Base-by-base conservation (phyloP, 495 filamentous ascomycete genomes). In the Sabuloglossum arenarium region DNA sequence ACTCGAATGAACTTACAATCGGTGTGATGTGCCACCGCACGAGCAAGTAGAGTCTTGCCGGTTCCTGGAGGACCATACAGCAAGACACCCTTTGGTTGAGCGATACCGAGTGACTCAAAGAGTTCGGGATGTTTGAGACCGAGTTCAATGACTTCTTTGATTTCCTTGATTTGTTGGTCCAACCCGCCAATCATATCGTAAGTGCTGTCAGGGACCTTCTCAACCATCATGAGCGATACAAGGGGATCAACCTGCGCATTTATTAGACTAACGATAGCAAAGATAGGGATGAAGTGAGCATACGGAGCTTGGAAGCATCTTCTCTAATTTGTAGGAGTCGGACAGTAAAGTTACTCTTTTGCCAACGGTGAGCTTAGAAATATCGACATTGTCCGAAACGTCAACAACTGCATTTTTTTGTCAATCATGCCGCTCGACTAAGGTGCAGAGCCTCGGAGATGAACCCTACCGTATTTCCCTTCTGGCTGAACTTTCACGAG, bases 211-310 rank as follows among this genome's bases (percentile, higher is more conserved):
- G 91, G 91, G 27, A 99, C 91, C 72, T 99, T 99, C 69, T 99
- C 91, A 46, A 99, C 91, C 93, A 99, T 97, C 91, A 99, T 99
- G 64, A 99, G 86, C n/a, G 91, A 97, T 34, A 99, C 91, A 52
- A 98, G 82, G 30, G 91, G 91, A 66, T 98, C 91, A 64, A 98
- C 90, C 55, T 55, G 29, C 1, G 10, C 9, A 27, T 6, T 5
- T 39, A 16, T 53, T 55, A 43, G 24, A 31, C 5, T 27, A 55
- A 12, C 39, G n/a, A 14, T 55, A 27, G n/a, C 6, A 6, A 21
- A 12, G 16, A 3, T 16, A 16, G 39, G 14, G 31, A 29, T 16
- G 51, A 12, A 16, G 53, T 27, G 23, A 6, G n/a, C 53, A 11
- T 39, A 55, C 57, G 11, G 57, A 59, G 28, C 53, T 57, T 23